Evolutionary conservation across 768 basidiomycete species (phyloP).

Genomic region (Trametes cinnabarina): DNA sequence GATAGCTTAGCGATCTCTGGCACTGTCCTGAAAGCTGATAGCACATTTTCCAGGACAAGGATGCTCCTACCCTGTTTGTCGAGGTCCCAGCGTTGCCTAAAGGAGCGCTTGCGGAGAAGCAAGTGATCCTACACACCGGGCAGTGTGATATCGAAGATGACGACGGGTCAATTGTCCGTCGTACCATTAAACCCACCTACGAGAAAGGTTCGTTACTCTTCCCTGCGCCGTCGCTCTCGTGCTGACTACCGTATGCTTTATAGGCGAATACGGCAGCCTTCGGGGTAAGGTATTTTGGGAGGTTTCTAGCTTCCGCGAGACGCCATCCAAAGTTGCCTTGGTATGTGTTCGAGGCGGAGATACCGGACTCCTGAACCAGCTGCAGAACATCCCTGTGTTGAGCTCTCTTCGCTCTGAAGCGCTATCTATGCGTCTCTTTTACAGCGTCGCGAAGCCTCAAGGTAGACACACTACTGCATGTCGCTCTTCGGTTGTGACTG

Average conservation of each 20-base stretch:
- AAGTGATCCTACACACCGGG: slow-evolving; percentile 70
- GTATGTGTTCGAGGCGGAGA: slow-evolving; percentile 28
- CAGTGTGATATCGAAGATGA: slow-evolving; percentile 46
- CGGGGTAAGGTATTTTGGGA: slow-evolving; percentile 43
- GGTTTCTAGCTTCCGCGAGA: slow-evolving; percentile 43
- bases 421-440: slow-evolving; percentile 50
- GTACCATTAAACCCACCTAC: slow-evolving; percentile 38
- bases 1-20: neutral
- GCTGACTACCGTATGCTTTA: neutral
- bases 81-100: slow-evolving; percentile 68
- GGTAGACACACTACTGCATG: slow-evolving; percentile 28
- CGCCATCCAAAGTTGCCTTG: slow-evolving; percentile 41
- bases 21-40: neutral
- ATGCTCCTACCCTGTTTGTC: slow-evolving; percentile 52
- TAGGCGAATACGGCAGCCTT: slow-evolving; percentile 2
- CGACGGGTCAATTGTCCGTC: slow-evolving; percentile 42
- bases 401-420: slow-evolving; percentile 21
- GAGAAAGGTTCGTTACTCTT: slow-evolving; percentile 37
- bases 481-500: neutral
- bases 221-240: neutral
- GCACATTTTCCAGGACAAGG: slow-evolving; percentile 16
- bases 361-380: neutral
- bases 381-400: slow-evolving; percentile 19
- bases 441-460: slow-evolving; percentile 30
- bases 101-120: slow-evolving; percentile 71